Conservation (phyloP, 306 rosid genomes). For the Echinosophora koreensis region DNA sequence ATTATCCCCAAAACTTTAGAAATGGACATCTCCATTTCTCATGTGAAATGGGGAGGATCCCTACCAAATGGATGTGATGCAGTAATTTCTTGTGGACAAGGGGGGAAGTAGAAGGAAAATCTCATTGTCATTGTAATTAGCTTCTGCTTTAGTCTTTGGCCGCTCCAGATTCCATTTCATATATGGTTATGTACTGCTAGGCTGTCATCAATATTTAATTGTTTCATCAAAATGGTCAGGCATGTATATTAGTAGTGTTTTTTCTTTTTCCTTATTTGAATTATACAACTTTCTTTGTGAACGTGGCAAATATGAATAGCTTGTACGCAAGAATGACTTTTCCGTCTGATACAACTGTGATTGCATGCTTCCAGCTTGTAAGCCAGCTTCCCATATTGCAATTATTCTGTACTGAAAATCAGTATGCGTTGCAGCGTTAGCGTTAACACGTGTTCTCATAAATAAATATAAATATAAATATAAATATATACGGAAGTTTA, state of each 20-base stretch:
- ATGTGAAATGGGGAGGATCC: too few species aligned
- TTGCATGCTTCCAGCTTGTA: background rate
- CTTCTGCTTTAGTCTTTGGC: constrained; percentile 36
- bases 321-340: constrained; percentile 8
- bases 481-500: too few species aligned
- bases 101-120: constrained; percentile 43
- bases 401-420: background rate
- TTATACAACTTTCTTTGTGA: background rate
- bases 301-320: background rate
- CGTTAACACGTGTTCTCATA: background rate
- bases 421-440: background rate
- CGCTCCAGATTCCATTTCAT: constrained; percentile 40
- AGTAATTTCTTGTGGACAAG: background rate
- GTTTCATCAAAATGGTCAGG: constrained; percentile 48
- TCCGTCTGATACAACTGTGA: constrained; percentile 7
- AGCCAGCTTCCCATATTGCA: background rate
- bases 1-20: too few species aligned
- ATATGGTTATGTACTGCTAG: constrained; percentile 44
- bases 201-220: constrained; percentile 45
- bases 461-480: too few species aligned
- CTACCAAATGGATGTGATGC: background rate
- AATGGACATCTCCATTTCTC: too few species aligned
- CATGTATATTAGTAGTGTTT: constrained; percentile 42
- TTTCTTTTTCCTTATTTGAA: background rate
- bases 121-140: constrained; percentile 66